Conservation (phyloP, 202 grass and related monocot species). For the Setaria italica region DNA sequence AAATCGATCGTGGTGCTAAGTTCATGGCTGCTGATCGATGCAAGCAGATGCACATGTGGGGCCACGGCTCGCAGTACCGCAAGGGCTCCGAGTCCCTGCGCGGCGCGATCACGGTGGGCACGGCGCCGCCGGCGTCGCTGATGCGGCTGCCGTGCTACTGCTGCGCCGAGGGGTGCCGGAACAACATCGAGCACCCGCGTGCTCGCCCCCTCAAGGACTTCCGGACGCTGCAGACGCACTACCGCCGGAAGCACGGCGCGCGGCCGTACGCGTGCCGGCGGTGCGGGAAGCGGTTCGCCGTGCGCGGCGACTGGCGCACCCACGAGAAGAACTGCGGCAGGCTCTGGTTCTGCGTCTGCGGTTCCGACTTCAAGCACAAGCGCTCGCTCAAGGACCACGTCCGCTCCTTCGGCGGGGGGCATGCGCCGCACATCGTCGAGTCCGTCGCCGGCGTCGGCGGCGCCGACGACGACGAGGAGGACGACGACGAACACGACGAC, state of each 20-base stretch:
- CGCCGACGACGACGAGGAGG: conserved; percentile 62
- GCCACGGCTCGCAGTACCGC: conserved; percentile 94
- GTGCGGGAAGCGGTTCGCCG: conserved; percentile 87
- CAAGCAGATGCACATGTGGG: conserved; percentile 98
- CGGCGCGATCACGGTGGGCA: conserved; percentile 52
- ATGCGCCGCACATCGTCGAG: conserved; percentile 89
- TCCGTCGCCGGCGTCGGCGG: conserved; percentile 24
- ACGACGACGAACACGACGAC: conserved; percentile 27
- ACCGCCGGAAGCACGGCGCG: conserved; percentile 89
- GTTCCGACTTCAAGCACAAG: conserved; percentile 93
- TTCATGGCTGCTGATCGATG: no score
- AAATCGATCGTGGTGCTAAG: no score
- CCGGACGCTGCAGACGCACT: conserved; percentile 97
- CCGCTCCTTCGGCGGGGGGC: conserved; percentile 73
- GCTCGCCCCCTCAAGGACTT: conserved; percentile 95
- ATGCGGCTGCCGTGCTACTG: conserved; percentile 95
- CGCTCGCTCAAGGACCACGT: conserved; percentile 85
- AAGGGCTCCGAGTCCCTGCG: conserved; percentile 94
- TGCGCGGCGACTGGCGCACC: conserved; percentile 86
- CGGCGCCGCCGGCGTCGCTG: conserved; percentile 72
- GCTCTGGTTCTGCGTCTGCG: conserved; percentile 89
- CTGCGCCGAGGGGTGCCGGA: conserved; percentile 90
- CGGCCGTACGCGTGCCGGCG: conserved; percentile 84
- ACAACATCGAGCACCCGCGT: conserved; percentile 92
- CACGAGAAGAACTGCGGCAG: conserved; percentile 90